Percentiles rank a stretch among this genome's conserved stretches.
These are phyloP conservation scores for Tricholoma saponaceum DNA, from an alignment of 768 basidiomycete genomes.

Conservation along the genomic window DNA sequence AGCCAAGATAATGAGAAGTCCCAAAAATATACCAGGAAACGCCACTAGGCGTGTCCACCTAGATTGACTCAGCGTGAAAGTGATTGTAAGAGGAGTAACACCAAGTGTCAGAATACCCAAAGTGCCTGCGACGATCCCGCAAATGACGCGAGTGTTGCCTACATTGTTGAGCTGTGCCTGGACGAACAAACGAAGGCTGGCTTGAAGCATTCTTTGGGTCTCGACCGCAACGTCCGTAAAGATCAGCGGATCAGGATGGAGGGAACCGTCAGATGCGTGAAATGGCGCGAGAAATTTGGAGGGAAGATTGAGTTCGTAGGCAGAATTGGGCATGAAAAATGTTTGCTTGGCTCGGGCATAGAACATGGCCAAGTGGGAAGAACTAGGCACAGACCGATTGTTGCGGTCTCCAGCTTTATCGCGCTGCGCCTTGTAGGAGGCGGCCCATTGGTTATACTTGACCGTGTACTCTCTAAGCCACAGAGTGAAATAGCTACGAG, in stretches of 20 bases:
- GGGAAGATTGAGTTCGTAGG: slow-evolving; percentile 69
- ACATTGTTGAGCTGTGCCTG: slow-evolving; percentile 67
- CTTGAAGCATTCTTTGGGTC: slow-evolving; percentile 54
- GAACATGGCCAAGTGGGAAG: slow-evolving; percentile 63
- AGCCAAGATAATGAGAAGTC: slow-evolving; percentile 55
- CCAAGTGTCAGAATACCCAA: slow-evolving; percentile 45
- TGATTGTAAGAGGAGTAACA: slow-evolving; percentile 43
- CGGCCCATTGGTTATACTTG: slow-evolving; percentile 42
- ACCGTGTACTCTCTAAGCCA: slow-evolving; percentile 74
- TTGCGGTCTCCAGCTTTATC: slow-evolving; percentile 26
- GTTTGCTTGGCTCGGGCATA: slow-evolving; percentile 78
- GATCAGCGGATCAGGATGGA: slow-evolving; percentile 62
- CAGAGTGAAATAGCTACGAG: slow-evolving; percentile 66
- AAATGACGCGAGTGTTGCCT: slow-evolving; percentile 63
- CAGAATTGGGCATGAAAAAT: slow-evolving; percentile 68
- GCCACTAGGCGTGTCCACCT: slow-evolving; percentile 59
- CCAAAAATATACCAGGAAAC: slow-evolving; percentile 68
- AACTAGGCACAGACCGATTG: slow-evolving; percentile 39
- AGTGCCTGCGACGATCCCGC: slow-evolving; percentile 63
- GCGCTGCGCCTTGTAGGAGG: slow-evolving; percentile 28
- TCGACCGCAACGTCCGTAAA: slow-evolving; percentile 60
- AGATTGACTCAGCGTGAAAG: slow-evolving; percentile 41
- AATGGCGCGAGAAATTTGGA: slow-evolving; percentile 63
- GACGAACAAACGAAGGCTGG: slow-evolving; percentile 64
- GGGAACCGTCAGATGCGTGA: slow-evolving; percentile 36